Conservation (phyloP, 1,139 yeast species). For the Geotrichum klebahnii region DNA sequence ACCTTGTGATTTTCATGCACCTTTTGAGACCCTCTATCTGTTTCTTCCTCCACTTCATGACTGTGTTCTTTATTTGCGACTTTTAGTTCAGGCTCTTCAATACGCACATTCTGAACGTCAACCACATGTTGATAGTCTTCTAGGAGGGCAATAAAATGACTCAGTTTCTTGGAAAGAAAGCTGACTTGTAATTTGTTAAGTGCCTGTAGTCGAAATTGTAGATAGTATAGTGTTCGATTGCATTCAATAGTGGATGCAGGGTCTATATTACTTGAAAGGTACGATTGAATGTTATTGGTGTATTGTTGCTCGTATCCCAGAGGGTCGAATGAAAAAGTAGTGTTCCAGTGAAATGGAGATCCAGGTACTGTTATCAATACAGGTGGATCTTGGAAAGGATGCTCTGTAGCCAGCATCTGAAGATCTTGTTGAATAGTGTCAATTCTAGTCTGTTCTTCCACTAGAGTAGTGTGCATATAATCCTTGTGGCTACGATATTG, state of each 20-base stretch:
- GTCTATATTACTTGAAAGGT: constrained; percentile 1
- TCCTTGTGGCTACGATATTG: constrained; percentile 3
- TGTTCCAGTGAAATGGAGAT: not conserved
- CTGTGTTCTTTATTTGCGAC: not conserved
- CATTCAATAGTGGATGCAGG: constrained; percentile 6
- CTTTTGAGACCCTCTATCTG: too few relatives aligned
- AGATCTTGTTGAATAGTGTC: constrained; percentile 10
- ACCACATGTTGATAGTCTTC: not conserved
- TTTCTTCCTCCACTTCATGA: not conserved
- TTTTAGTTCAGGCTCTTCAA: constrained; percentile 1
- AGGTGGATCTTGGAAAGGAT: constrained; percentile 9
- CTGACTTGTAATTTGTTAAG: constrained; percentile 4
- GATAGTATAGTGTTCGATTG: constrained; percentile 6
- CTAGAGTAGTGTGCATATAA: not conserved
- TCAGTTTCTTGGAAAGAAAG: not conserved
- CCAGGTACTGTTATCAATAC: not conserved
- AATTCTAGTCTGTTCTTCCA: not conserved
- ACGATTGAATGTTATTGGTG: constrained; percentile 2
- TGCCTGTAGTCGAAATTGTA: not conserved
- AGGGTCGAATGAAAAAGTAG: constrained; percentile 3
- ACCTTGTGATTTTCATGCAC: too few relatives aligned
- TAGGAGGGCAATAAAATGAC: not conserved
- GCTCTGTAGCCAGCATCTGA: not conserved
- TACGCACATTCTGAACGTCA: constrained; percentile 1
- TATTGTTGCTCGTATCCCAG: constrained; percentile 10